Conservation (phyloP, 208 protist genomes). For the Acanthamoeba healyi region DNA sequence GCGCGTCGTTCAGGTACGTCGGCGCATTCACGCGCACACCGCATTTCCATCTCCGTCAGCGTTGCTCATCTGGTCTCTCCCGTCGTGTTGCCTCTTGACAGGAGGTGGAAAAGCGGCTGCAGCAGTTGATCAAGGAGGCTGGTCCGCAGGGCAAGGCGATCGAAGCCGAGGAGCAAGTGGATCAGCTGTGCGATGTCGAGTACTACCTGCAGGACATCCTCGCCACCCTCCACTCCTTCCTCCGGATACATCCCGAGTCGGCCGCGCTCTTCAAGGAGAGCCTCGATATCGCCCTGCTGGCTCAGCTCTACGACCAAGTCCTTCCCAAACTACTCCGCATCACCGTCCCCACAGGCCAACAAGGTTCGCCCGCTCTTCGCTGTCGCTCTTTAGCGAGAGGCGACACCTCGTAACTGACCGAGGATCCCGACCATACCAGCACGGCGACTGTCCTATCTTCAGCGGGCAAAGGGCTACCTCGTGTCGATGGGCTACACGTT, state of each 20-base stretch:
- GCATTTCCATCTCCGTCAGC: neutral
- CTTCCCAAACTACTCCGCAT: conserved; percentile 7
- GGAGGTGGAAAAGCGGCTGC: conserved; percentile 60
- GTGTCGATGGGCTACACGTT: neutral
- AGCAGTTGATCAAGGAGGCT: conserved; percentile 40
- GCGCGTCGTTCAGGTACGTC: conserved; percentile 21
- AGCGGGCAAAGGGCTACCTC: conserved; percentile 46
- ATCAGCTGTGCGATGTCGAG: conserved; percentile 68
- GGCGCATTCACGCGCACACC: neutral
- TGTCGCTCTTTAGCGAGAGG: neutral
- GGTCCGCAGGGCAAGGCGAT: neutral
- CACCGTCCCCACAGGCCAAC: neutral
- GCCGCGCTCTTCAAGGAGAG: conserved; percentile 20
- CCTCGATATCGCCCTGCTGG: neutral
- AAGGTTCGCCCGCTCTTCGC: neutral
- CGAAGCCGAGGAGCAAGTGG: conserved; percentile 20
- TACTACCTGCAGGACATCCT: conserved; percentile 75
- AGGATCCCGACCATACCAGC: too few species aligned
- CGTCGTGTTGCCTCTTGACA: neutral
- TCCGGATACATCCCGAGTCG: conserved; percentile 41
- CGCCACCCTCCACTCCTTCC: conserved; percentile 60
- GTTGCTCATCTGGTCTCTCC: neutral
- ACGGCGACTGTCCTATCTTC: neutral
- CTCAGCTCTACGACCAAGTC: conserved; percentile 62
- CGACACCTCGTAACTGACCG: too few species aligned